A percentile compares a stretch with the other conserved stretches of the same genome.
Conservation (phyloP, 352 stramenopile genomes). For the Pseudoperonospora humuli region DNA sequence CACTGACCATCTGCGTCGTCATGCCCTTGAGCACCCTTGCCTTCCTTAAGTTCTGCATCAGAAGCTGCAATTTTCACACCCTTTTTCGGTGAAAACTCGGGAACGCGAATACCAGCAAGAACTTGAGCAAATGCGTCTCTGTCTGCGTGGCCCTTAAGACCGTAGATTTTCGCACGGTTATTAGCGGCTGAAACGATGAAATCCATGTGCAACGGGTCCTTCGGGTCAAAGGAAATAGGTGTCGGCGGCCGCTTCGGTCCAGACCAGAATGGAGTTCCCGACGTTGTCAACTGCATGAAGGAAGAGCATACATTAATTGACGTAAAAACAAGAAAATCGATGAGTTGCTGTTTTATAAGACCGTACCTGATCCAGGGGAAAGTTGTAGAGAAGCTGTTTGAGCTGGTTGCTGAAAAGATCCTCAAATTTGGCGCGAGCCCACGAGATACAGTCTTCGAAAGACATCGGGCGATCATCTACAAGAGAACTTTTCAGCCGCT, state of each 20-base stretch:
- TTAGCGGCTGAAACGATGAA: slow-evolving; percentile 95
- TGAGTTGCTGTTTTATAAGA: not conserved
- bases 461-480: slow-evolving; percentile 86
- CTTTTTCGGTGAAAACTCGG: slow-evolving; percentile 89
- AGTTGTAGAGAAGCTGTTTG: slow-evolving; percentile 97
- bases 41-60: slow-evolving; percentile 95
- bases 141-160: slow-evolving; percentile 70
- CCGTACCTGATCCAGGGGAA: slow-evolving; percentile 90
- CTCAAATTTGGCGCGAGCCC: slow-evolving; percentile 97
- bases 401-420: slow-evolving; percentile 98
- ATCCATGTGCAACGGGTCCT: slow-evolving; percentile 90
- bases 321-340: slow-evolving; percentile 1
- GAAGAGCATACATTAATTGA: not conserved
- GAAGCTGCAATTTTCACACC: slow-evolving; percentile 97
- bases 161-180: slow-evolving; percentile 92
- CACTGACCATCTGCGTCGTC: slow-evolving; percentile 74
- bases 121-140: slow-evolving; percentile 57
- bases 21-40: slow-evolving; percentile 20
- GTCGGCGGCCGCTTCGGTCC: slow-evolving; percentile 95
- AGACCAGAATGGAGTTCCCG: slow-evolving; percentile 98
- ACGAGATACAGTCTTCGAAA: slow-evolving; percentile 97
- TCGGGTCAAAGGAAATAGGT: slow-evolving; percentile 88
- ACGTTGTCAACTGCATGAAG: slow-evolving; percentile 80
- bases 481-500: slow-evolving; percentile 89
- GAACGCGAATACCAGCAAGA: slow-evolving; percentile 86